Evolutionary conservation across 139 green algal genomes (phyloP), one percentile per base, ranked within the genome.

Genomic region (Axilococcus clingmanii): DNA sequence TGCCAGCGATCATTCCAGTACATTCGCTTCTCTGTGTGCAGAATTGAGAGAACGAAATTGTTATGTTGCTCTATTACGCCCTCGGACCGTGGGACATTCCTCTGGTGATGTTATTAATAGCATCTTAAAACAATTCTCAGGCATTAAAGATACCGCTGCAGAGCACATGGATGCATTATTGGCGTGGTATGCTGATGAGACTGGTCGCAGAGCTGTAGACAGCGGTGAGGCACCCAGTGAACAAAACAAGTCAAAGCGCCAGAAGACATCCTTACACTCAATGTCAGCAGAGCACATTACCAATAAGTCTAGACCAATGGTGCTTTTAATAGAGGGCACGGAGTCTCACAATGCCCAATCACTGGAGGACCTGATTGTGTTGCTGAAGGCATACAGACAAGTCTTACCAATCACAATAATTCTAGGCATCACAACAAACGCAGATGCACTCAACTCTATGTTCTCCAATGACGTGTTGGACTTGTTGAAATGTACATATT

Each of bases 291-390:
- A 4, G 30, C 38, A 52, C 30, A 22, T 24, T 15, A 35, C 24
- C 23, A 44, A 33, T 7, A 40, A 54, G 3, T 2, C 43, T 11
- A 27, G 46, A 38, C 74, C 74, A 27, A 32, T 82, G 41, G 74
- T 76, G 11, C 42, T 82, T 2, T 24, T 82, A 20, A 36, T 82
- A 40, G 67, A 78, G 42, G 58, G 52, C 11, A 57, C 55, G 12
- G 74, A 82, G 22, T 43, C 35, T 0, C 48, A 57, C 2, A 53
- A 73, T 22, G 22, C 48, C 5, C 11, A 27, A 22, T 48, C 52
- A 3, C 60, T 82, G 15, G 34, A 63, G 2, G 61, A 72, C 25
- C 40, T 82, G 4, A 56, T 82, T 22, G 6, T 53, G 1, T 24
- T 52, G 2, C 41, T 78, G 8, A 63, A 52, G 29, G 72, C 78